phyloP scores from a whole-genome alignment of 805 yeast genomes.

The Kodamaea hsintzibuensis region DNA sequence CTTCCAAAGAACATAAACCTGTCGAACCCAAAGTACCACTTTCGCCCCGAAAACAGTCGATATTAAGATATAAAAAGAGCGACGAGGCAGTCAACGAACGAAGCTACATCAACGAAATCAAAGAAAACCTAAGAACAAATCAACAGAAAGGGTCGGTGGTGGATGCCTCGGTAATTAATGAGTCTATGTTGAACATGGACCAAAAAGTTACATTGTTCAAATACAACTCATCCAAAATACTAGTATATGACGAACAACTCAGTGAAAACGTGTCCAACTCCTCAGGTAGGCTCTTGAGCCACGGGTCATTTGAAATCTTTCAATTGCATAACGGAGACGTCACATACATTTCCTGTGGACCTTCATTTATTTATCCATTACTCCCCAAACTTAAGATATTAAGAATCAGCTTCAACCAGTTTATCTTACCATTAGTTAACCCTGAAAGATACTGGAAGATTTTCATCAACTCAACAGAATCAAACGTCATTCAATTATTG shows the following conservation, averaged over 20 bases:
- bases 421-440: constrained; percentile 65
- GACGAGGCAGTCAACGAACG: constrained; percentile 23
- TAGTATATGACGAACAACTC: constrained; percentile 38
- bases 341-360: constrained; percentile 64
- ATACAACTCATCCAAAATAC: constrained; percentile 31
- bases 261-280: constrained; percentile 14
- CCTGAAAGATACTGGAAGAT: constrained; percentile 78
- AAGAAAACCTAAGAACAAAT: constrained; percentile 23
- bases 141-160: not conserved
- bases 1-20: too few species aligned
- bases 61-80: constrained; percentile 38
- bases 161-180: constrained; percentile 2
- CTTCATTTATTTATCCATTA: constrained; percentile 70
- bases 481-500: constrained; percentile 24
- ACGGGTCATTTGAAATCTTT: constrained; percentile 60
- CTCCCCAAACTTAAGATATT: constrained; percentile 62
- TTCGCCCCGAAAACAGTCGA: constrained; percentile 38
- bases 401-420: constrained; percentile 48
- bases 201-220: constrained; percentile 38
- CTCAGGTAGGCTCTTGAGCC: constrained; percentile 55
- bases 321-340: constrained; percentile 58
- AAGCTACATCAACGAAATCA: constrained; percentile 27
- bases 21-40: not conserved
- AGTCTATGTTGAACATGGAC: constrained; percentile 27
- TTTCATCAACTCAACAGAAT: constrained; percentile 35